Evolutionary conservation across 345 rosid genomes (phyloP).

Genomic region (Hirschfeldia incana): DNA sequence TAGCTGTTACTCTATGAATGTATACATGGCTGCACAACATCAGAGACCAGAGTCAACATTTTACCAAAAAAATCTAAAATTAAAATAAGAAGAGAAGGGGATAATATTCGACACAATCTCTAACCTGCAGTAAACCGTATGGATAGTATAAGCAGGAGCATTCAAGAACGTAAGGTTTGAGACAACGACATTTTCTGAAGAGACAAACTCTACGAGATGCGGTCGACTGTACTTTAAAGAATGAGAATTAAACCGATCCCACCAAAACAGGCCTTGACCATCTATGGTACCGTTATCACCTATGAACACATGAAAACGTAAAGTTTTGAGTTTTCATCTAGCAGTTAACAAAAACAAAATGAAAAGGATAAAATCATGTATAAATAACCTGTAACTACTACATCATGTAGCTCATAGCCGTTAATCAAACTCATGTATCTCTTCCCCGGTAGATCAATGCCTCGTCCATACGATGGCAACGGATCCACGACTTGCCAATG

Average conservation of each 20-base stretch:
- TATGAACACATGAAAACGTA: slow-evolving; percentile 18
- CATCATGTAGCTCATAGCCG: background rate
- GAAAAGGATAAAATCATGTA: slow-evolving; percentile 7
- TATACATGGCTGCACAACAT: slow-evolving; percentile 42
- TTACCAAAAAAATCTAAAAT: background rate
- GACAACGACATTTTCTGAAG: slow-evolving; percentile 45
- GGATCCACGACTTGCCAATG: background rate
- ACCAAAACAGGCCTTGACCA: slow-evolving; percentile 68
- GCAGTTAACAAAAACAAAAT: background rate
- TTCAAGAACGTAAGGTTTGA: slow-evolving; percentile 56
- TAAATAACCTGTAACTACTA: background rate
- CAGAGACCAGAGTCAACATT: background rate
- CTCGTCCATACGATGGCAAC: background rate
- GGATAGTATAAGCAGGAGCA: slow-evolving; percentile 65
- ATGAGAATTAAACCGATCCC: slow-evolving; percentile 51
- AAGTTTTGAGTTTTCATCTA: background rate
- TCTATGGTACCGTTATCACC: slow-evolving; percentile 69
- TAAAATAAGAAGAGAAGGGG: background rate
- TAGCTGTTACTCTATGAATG: slow-evolving; percentile 44
- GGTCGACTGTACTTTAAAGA: slow-evolving; percentile 52
- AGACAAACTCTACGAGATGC: slow-evolving; percentile 54
- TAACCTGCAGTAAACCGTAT: slow-evolving; percentile 66
- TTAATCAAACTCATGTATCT: background rate
- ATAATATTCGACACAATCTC: background rate
- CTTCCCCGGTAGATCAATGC: background rate